phyloP scores from a whole-genome alignment of 1,284 basidiomycete species.

The Thecaphora thlaspeos region DNA sequence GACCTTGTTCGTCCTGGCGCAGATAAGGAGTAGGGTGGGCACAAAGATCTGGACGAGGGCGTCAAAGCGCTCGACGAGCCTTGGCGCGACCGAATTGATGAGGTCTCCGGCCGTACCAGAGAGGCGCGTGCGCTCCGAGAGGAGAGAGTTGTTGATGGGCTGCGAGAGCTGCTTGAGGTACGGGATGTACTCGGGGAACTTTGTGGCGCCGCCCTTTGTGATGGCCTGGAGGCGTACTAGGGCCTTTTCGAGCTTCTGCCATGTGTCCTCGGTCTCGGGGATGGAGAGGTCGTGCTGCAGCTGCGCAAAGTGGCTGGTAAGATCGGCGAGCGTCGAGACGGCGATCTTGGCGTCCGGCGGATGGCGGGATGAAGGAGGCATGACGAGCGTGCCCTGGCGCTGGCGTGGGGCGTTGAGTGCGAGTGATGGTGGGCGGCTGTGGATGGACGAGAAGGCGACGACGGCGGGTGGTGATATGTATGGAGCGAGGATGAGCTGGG shows the following conservation, averaged over 20 bases:
- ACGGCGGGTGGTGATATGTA: too few species aligned
- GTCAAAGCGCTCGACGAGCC: slow-evolving; percentile 58
- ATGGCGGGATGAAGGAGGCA: too few species aligned
- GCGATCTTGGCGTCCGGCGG: slow-evolving; percentile 12
- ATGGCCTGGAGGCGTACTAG: slow-evolving; percentile 38
- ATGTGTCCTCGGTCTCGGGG: slow-evolving; percentile 50
- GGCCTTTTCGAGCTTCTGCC: slow-evolving; percentile 44
- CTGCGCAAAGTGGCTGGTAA: slow-evolving; percentile 14
- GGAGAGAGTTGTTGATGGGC: slow-evolving; percentile 51
- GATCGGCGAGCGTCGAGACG: slow-evolving; percentile 5
- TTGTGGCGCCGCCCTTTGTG: slow-evolving; percentile 46
- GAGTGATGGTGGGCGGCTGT: too few species aligned
- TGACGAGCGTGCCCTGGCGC: too few species aligned
- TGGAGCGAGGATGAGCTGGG: too few species aligned
- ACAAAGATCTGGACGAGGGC: slow-evolving; percentile 60
- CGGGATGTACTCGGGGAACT: slow-evolving; percentile 30
- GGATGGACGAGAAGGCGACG: too few species aligned
- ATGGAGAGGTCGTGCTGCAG: slow-evolving; percentile 15
- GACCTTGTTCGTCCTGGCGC: slow-evolving; percentile 62
- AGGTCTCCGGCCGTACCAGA: slow-evolving; percentile 61
- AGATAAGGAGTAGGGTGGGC: slow-evolving; percentile 60
- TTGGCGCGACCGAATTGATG: slow-evolving; percentile 61
- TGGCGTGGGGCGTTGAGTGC: too few species aligned
- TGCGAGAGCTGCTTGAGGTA: slow-evolving; percentile 27
- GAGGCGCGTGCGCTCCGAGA: slow-evolving; percentile 61